Evolutionary conservation across 192 early-diverging fungal species (phyloP).

Genomic region (Backusella tuberculispora): DNA sequence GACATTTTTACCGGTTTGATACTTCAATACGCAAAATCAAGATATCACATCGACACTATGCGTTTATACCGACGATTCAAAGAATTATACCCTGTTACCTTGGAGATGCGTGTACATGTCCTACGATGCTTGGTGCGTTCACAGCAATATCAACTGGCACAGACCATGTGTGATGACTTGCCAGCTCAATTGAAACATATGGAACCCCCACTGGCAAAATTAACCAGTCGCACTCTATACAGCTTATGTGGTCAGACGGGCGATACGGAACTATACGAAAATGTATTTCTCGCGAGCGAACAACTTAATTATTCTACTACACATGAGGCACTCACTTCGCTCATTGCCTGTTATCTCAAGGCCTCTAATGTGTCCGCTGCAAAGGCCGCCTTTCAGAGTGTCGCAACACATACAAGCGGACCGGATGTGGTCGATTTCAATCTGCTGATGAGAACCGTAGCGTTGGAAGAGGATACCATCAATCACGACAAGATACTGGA

Average conservation of each 20-base stretch:
- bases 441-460: constrained; percentile 26
- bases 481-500: constrained; percentile 29
- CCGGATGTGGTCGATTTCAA: constrained; percentile 42
- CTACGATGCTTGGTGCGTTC: neutral
- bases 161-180: neutral
- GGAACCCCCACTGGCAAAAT: neutral
- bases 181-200: neutral
- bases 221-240: neutral
- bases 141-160: constrained; percentile 5
- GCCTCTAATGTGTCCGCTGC: constrained; percentile 8
- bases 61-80: constrained; percentile 13
- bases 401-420: constrained; percentile 19
- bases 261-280: constrained; percentile 3
- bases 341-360: constrained; percentile 33
- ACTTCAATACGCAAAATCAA: neutral
- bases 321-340: constrained; percentile 29
- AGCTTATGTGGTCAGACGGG: constrained; percentile 28
- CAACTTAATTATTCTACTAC: neutral
- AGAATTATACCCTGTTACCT: constrained; percentile 10
- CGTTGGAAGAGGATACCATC: neutral
- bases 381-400: constrained; percentile 23
- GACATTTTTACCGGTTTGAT: constrained; percentile 5
- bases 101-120: neutral
- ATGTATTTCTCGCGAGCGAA: neutral
- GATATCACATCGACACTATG: neutral